Conservation (phyloP, 192 early-diverging fungal genomes). For the Coemansia sp. region DNA sequence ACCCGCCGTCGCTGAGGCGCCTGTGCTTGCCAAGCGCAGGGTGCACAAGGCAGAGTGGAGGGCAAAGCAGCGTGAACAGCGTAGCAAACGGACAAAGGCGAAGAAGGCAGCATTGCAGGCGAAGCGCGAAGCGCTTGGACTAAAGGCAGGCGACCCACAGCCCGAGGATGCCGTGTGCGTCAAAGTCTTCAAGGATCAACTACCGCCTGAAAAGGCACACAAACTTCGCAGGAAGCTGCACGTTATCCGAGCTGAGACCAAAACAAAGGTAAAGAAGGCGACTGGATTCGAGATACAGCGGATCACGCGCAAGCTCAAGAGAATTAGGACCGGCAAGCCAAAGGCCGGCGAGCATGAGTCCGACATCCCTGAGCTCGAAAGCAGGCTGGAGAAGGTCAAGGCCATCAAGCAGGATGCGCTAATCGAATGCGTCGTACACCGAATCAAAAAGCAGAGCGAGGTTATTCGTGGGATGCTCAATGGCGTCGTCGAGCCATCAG, state of each 20-base stretch:
- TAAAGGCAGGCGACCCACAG: conserved; percentile 5
- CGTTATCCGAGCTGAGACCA: conserved; percentile 1
- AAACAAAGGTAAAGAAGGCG: conserved; percentile 10
- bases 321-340: conserved; percentile 7
- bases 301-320: conserved; percentile 12
- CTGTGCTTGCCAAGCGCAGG: conserved; percentile 2
- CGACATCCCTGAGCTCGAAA: conserved; percentile 5
- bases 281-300: conserved; percentile 12
- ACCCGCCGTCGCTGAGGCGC: not conserved
- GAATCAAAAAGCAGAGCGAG: conserved; percentile 10
- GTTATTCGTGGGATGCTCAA: conserved; percentile 9
- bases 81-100: conserved; percentile 4
- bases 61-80: conserved; percentile 9
- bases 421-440: conserved; percentile 10
- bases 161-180: conserved; percentile 7
- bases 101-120: conserved; percentile 8
- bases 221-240: conserved; percentile 9
- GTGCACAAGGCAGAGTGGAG: conserved; percentile 10
- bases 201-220: not conserved
- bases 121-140: conserved; percentile 6
- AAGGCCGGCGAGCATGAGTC: conserved; percentile 8
- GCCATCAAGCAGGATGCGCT: conserved; percentile 10
- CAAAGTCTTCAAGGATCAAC: conserved; percentile 7
- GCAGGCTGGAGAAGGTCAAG: conserved; percentile 4
- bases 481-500: conserved; percentile 6